Evolutionary conservation across 2,329 filamentous ascomycete species (phyloP), one percentile per base, ranked within the genome.

Genomic region (Fusarium tuaranense): DNA sequence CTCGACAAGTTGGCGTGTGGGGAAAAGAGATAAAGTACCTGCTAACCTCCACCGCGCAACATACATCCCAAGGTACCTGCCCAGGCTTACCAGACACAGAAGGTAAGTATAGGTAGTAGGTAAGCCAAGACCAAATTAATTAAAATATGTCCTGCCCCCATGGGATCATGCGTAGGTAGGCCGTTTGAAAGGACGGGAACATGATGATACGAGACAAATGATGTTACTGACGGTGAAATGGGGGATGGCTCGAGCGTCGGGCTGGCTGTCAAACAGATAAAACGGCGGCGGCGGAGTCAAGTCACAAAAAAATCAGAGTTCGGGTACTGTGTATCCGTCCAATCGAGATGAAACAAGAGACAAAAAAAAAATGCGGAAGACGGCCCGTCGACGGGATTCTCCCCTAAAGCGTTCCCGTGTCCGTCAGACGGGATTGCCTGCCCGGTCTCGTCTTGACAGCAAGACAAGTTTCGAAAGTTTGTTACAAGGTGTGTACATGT

Each of bases 101-200:
- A 41, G 57, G 34, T 46, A 53, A 16, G 36, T 44, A 34, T 34
- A 34, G 12, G 5, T 20, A 44, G 5, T 20, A 44, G n/a, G 41
- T 12, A 53, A 30, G 46, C 46, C 46, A 51, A 51, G 48, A 16
- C 48, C 18, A 53, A 67, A 63, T 63, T 57, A 73, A 68, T 48
- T 46, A 46, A 65, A 68, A 68, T 68, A 12, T 32, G 68, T 34
- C 36, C 32, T 63, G 61, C 58, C 71, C 71, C 71, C 68, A 55
- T 65, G 60, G 53, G 38, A 62, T 44, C 59, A 62, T 46, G 27
- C 27, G 48, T 53, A 53, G 53, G n/a, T 10, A 58, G 9, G 27
- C 27, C 27, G 13, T 34, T 63, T 63, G n/a, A 36, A 38, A 27
- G 34, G 60, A 51, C 32, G 32, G 32, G 32, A 13, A 34, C 32